phyloP scores from a whole-genome alignment of 1,284 basidiomycete genomes.

The Trichosporon coremiiforme region DNA sequence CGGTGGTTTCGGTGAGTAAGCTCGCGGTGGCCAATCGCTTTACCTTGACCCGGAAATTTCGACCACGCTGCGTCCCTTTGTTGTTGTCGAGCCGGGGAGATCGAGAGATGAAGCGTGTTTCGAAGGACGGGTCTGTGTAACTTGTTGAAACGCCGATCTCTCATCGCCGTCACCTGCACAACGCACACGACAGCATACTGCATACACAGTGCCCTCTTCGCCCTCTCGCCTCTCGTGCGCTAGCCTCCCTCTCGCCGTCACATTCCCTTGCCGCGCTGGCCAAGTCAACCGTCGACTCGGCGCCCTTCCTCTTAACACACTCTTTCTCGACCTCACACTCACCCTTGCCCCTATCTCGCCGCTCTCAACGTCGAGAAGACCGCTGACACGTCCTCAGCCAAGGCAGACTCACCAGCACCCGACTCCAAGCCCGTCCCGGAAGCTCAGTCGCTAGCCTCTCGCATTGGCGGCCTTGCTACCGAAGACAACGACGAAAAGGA shows the following conservation, averaged over 20 bases:
- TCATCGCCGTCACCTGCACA: slow-evolving; percentile 1
- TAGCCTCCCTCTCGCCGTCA: not conserved
- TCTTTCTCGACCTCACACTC: not conserved
- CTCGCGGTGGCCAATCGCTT: not conserved
- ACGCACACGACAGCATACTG: not conserved
- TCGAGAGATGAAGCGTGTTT: slow-evolving; percentile 5
- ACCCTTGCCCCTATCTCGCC: not conserved
- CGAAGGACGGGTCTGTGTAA: not conserved
- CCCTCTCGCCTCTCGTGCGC: no score
- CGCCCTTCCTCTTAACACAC: not conserved
- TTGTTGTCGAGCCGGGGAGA: not conserved
- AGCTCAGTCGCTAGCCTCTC: slow-evolving; percentile 43
- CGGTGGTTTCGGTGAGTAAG: slow-evolving; percentile 31
- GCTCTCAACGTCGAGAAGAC: not conserved
- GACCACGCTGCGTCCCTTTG: not conserved
- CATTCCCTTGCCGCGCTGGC: not conserved
- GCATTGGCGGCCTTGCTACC: slow-evolving; percentile 49
- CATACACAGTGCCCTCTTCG: no score
- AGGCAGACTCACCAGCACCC: slow-evolving; percentile 18
- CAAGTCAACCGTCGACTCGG: not conserved
- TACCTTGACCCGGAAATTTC: not conserved
- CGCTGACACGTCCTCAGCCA: slow-evolving; percentile 1
- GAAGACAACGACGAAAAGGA: slow-evolving; percentile 20
- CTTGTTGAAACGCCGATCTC: not conserved
- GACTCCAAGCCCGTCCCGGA: slow-evolving; percentile 35